phyloP scores from a whole-genome alignment of 1,284 basidiomycete species.

The Papiliotrema terrestris region DNA sequence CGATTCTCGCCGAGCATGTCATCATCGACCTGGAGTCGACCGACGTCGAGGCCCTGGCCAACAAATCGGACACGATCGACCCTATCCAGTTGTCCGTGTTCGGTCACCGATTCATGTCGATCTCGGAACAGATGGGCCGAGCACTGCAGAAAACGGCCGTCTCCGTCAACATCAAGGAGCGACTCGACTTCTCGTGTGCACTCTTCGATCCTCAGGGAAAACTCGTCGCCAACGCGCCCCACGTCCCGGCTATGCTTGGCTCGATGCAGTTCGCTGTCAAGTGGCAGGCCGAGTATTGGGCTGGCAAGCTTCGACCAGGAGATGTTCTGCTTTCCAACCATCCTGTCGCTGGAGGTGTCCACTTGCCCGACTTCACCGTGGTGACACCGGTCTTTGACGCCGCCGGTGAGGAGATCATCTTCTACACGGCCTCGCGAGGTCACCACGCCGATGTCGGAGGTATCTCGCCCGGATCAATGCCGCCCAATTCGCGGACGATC shows the following conservation, averaged over 20 bases:
- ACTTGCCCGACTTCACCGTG: conserved; percentile 40
- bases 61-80: neutral
- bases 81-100: neutral
- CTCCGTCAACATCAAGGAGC: conserved; percentile 44
- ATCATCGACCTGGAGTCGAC: neutral
- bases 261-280: conserved; percentile 41
- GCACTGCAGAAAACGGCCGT: conserved; percentile 53
- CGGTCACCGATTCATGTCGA: conserved; percentile 32
- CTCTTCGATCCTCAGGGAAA: conserved; percentile 51
- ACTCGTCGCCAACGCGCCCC: conserved; percentile 55
- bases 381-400: conserved; percentile 40
- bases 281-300: conserved; percentile 48
- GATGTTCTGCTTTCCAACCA: conserved; percentile 54
- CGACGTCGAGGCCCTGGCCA: neutral
- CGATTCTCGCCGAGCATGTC: neutral
- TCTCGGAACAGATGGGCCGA: conserved; percentile 55
- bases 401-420: conserved; percentile 27
- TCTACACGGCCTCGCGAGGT: conserved; percentile 37
- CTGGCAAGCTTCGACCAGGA: conserved; percentile 40
- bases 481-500: conserved; percentile 81
- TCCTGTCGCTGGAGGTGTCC: conserved; percentile 41
- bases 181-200: conserved; percentile 52
- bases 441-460: conserved; percentile 42
- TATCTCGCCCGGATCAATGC: conserved; percentile 69
- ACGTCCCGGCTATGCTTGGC: conserved; percentile 55